Evolutionary conservation across 495 filamentous ascomycete species (phyloP).

Genomic region (Lophium mytilinum): DNA sequence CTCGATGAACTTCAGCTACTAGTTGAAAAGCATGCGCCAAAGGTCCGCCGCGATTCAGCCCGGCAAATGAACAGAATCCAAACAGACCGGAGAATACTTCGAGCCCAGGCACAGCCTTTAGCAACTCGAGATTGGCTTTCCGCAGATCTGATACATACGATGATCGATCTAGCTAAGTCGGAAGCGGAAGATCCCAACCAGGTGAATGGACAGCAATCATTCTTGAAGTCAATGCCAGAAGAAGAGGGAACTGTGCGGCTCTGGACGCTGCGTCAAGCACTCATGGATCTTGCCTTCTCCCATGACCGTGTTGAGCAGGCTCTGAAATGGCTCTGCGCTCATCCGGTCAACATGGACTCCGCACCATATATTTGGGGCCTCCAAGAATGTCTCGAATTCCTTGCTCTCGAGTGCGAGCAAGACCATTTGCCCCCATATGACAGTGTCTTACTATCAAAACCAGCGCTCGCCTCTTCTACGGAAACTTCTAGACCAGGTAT

Average conservation of each 20-base stretch:
- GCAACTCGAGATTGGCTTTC: slow-evolving; percentile 72
- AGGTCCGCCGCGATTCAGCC: slow-evolving; percentile 41
- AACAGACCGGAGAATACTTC: slow-evolving; percentile 69
- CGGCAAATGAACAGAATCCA: slow-evolving; percentile 65
- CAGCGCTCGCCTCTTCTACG: slow-evolving; percentile 26
- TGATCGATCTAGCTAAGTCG: slow-evolving; percentile 48
- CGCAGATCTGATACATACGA: slow-evolving; percentile 64
- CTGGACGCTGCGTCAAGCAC: slow-evolving; percentile 69
- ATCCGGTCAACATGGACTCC: slow-evolving; percentile 42
- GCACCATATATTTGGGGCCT: slow-evolving; percentile 59
- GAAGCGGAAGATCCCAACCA: slow-evolving; percentile 38
- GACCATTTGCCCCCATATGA: slow-evolving; percentile 68
- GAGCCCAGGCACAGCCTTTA: slow-evolving; percentile 61
- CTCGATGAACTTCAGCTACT: slow-evolving; percentile 72
- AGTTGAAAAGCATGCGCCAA: slow-evolving; percentile 70
- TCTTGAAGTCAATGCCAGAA: slow-evolving; percentile 36
- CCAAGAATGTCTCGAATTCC: slow-evolving; percentile 79
- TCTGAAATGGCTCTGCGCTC: slow-evolving; percentile 51
- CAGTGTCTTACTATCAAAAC: slow-evolving; percentile 27
- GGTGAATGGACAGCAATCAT: slow-evolving; percentile 24
- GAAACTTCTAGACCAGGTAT: slow-evolving; percentile 17
- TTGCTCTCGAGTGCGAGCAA: slow-evolving; percentile 60
- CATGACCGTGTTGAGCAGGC: slow-evolving; percentile 53
- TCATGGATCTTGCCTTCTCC: slow-evolving; percentile 61
- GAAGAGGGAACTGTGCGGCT: slow-evolving; percentile 68